phyloP scores from a whole-genome alignment of 2,329 filamentous ascomycete species.

The Ophiocordyceps robertsii region DNA sequence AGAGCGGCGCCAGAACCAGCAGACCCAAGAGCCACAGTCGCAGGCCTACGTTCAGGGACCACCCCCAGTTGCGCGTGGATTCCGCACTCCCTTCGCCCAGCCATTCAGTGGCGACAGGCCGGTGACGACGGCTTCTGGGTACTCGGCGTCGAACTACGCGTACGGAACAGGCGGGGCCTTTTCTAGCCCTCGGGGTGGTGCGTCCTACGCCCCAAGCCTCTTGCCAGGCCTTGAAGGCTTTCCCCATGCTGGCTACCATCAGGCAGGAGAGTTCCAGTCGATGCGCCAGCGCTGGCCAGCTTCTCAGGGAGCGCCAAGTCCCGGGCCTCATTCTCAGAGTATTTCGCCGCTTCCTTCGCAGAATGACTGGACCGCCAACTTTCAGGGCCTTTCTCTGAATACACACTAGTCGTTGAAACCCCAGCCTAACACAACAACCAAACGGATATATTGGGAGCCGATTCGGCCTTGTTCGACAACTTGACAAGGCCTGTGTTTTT shows the following conservation, averaged over 20 bases:
- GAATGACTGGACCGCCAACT: slow-evolving; percentile 48
- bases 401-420: slow-evolving; percentile 28
- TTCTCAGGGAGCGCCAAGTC: slow-evolving; percentile 21
- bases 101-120: slow-evolving; percentile 29
- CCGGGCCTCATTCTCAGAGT: slow-evolving; percentile 21
- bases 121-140: slow-evolving; percentile 20
- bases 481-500: no score
- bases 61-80: slow-evolving; percentile 25
- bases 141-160: slow-evolving; percentile 20
- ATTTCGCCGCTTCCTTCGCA: slow-evolving; percentile 28
- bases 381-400: slow-evolving; percentile 62
- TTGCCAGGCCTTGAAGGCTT: slow-evolving; percentile 17
- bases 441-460: no score
- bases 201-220: slow-evolving; percentile 14
- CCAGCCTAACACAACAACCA: no score
- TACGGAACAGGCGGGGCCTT: slow-evolving; percentile 19
- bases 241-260: slow-evolving; percentile 16
- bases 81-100: slow-evolving; percentile 27
- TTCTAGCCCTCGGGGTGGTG: slow-evolving; percentile 16
- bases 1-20: slow-evolving; percentile 37
- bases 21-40: slow-evolving; percentile 18
- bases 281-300: slow-evolving; percentile 34
- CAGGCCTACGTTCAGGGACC: slow-evolving; percentile 21
- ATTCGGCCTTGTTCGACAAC: no score
- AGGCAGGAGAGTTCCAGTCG: slow-evolving; percentile 29